Base-by-base conservation (phyloP, 2,329 filamentous ascomycete genomes). In the Fusarium staphyleae region DNA sequence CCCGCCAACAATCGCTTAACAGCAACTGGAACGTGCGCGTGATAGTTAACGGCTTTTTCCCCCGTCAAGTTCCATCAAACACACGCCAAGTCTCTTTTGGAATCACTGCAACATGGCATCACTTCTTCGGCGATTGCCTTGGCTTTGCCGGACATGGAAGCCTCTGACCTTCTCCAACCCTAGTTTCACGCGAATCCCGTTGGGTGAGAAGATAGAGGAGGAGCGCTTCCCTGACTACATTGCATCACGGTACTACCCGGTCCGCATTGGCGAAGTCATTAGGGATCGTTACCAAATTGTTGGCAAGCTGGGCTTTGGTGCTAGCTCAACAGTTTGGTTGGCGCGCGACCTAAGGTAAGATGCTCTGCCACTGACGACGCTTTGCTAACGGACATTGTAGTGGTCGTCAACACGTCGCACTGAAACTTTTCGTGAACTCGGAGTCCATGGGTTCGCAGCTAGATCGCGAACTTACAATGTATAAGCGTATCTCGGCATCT, bases 61-160 rank as follows among this genome's bases (percentile, higher is more conserved):
- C 6, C 19, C 19, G 19, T 22, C 75, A 82, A 32, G 74, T 69
- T n/a, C 78, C 79, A 2, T 80, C 81, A 5, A 78, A 72, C 57
- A 85, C 69, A 58, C 84, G 79, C 77, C 78, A 84, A 0, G n/a
- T n/a, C n/a, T n/a, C 19, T 22, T 22, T 22, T 22, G 81, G 81
- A 11, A 80, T 72, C 11, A 84, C 15, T 7, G 19, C 39, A 12
- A 14, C 19, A 46, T 29, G 41, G 33, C 26, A 18, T 55, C 14
- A 0, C 32, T 62, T 15, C n/a, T 63, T 3, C 51, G 48, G 5
- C 44, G 42, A 22, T 19, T 56, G n/a, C 19, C 44, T 2, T 59
- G 55, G 58, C 35, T 28, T 16, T 13, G 56, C 8, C 43, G 29
- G 7, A 12, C 12, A 12, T 64, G 55, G 60, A 62, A 56, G 3